Evolutionary conservation across 2,329 filamentous ascomycete genomes (phyloP), one percentile per base, ranked within the genome.

Genomic region (Rasamsonia emersonii): DNA sequence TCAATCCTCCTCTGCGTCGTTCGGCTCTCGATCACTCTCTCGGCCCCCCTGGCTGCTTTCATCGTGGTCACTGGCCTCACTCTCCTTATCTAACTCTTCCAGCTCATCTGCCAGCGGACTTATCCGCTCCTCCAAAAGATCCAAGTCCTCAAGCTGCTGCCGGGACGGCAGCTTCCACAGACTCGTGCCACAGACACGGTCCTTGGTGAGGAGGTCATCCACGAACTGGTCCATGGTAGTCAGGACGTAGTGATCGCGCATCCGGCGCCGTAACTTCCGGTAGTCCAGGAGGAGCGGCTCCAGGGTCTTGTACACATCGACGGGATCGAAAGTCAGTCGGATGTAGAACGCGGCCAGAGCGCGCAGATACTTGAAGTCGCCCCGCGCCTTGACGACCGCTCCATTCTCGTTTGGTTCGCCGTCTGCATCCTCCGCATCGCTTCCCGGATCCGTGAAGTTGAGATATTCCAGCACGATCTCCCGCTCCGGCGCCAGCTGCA

Each of bases 311-410:
- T 89, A 93, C 4, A 96, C 79, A 36, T 91, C 81, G 46, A 81
- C 81, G 4, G 86, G 77, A 44, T 79, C 73, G 53, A 89, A 80
- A 11, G 91, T 93, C 47, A 98, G 64, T 9, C 91, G 71, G n/a
- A 94, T 75, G 59, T 98, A 96, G 56, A 98, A 96, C 1, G 81
- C 81, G 0, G 88, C 89, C 42, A 98, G 67, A 1, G 85, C 88
- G 36, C 88, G 78, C 33, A 98, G 67, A 59, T 98, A 98, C 43
- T 79, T 79, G 56, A 73, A 78, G 25, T 71, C 62, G 9, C 58
- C 59, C 3, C 45, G 49, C 1, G 49, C 42, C 28, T 61, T 56
- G 16, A 61, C 38, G 2, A 62, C 48, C 0, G 44, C 48, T 9
- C 41, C 45, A 7, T 51, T 40, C 1, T 24, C 26, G 13, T 36